A percentile compares a stretch with the other conserved stretches of the same genome.
phyloP scores from a whole-genome alignment of 148 eudicot species.

The Cornus controversa region DNA sequence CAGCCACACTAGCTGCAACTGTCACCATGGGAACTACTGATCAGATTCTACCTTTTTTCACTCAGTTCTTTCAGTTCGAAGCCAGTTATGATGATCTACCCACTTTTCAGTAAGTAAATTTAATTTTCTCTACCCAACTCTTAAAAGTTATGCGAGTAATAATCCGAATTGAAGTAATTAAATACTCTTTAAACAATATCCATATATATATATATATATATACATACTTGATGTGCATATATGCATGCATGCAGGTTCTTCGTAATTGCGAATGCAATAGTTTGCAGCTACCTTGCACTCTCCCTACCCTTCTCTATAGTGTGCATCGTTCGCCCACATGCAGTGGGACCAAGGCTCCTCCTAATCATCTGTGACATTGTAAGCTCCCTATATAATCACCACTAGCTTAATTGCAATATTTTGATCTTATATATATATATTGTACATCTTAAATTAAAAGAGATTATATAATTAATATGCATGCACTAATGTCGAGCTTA shows the following conservation, averaged over 20 bases:
- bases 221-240: too few relatives aligned
- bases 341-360: conserved; percentile 57
- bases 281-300: conserved; percentile 56
- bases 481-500: too few relatives aligned
- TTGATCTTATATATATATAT: neutral
- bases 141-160: too few relatives aligned
- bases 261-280: conserved; percentile 68
- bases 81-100: conserved; percentile 27
- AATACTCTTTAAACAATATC: too few relatives aligned
- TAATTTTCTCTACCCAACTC: too few relatives aligned
- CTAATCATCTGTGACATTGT: conserved; percentile 68
- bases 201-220: too few relatives aligned
- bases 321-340: conserved; percentile 74
- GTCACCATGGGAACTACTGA: conserved; percentile 25
- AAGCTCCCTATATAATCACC: conserved; percentile 13
- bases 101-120: conserved; percentile 19
- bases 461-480: too few relatives aligned
- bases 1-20: conserved; percentile 16
- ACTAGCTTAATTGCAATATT: too few relatives aligned
- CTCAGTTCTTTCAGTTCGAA: conserved; percentile 28
- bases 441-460: too few relatives aligned
- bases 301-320: conserved; percentile 83
- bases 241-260: conserved; percentile 55
- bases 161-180: too few relatives aligned
- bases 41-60: conserved; percentile 28